Percentiles rank a stretch among this genome's conserved stretches.
Conservation (phyloP, 2,329 filamentous ascomycete genomes). For the Pseudogymnoascus pannorum region DNA sequence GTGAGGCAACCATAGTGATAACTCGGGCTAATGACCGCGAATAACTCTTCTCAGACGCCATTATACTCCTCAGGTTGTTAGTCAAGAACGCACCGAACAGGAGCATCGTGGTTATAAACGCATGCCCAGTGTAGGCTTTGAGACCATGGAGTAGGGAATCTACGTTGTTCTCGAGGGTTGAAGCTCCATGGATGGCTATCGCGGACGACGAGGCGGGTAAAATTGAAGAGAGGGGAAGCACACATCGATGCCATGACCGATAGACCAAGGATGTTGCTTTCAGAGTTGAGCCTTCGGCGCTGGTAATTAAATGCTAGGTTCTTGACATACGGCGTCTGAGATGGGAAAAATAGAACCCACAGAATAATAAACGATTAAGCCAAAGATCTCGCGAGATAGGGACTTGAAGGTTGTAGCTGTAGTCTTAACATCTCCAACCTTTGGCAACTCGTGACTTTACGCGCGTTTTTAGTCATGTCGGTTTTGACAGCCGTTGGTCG, state of each 20-base stretch:
- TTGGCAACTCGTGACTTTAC: background rate
- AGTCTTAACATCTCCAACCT: no score
- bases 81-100: background rate
- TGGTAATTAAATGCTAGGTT: slow-evolving; percentile 40
- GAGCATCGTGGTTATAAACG: background rate
- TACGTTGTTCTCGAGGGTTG: background rate
- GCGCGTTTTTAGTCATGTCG: background rate
- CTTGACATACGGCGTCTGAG: slow-evolving; percentile 38
- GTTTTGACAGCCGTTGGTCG: background rate
- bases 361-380: slow-evolving; percentile 50
- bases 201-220: slow-evolving; percentile 36
- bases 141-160: background rate
- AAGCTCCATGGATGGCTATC: background rate
- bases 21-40: slow-evolving; percentile 42
- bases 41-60: slow-evolving; percentile 48
- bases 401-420: slow-evolving; percentile 16
- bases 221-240: slow-evolving; percentile 51
- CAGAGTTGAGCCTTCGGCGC: slow-evolving; percentile 34
- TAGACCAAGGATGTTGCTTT: slow-evolving; percentile 51
- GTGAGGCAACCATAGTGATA: slow-evolving; percentile 53
- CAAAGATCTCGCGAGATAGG: slow-evolving; percentile 55
- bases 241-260: slow-evolving; percentile 43
- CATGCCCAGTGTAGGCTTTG: background rate
- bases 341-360: slow-evolving; percentile 43
- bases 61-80: background rate